Percentiles rank a stretch among this genome's conserved stretches.
Evolutionary conservation across 169 alveolate genomes (phyloP).

Genomic region (Plasmodium inui): DNA sequence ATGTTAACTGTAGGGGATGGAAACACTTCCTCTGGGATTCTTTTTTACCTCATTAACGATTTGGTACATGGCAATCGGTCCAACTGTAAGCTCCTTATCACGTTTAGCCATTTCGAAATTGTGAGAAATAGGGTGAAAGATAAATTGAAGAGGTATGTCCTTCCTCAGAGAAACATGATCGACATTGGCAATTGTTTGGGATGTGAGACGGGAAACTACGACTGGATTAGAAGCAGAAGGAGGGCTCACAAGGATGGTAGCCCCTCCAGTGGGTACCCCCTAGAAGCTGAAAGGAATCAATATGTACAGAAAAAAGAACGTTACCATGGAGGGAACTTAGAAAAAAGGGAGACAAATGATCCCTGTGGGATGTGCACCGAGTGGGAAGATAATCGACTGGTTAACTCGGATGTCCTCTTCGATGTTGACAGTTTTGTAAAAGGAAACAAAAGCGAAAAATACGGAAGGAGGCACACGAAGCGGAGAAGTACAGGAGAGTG

Average conservation of each 20-base stretch:
- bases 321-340: not conserved
- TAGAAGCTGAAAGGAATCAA: not conserved
- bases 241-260: not conserved
- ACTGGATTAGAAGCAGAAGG: not conserved
- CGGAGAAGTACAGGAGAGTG: not conserved
- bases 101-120: conserved; percentile 28
- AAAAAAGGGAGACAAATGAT: not conserved
- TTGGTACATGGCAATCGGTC: not conserved
- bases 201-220: not conserved
- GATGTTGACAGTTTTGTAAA: not conserved
- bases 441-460: not conserved
- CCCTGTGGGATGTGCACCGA: not conserved
- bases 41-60: conserved; percentile 22
- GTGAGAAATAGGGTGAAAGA: conserved; percentile 13
- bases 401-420: not conserved
- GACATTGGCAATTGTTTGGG: not conserved
- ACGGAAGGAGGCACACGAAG: not conserved
- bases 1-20: conserved; percentile 29
- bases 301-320: not conserved
- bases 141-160: conserved; percentile 7
- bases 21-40: conserved; percentile 28
- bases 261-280: not conserved
- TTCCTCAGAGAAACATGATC: conserved; percentile 9
- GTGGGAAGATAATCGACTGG: not conserved
- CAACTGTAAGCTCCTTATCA: conserved; percentile 6